phyloP scores from a whole-genome alignment of 306 rosid genomes.

The Medicago arabica region DNA sequence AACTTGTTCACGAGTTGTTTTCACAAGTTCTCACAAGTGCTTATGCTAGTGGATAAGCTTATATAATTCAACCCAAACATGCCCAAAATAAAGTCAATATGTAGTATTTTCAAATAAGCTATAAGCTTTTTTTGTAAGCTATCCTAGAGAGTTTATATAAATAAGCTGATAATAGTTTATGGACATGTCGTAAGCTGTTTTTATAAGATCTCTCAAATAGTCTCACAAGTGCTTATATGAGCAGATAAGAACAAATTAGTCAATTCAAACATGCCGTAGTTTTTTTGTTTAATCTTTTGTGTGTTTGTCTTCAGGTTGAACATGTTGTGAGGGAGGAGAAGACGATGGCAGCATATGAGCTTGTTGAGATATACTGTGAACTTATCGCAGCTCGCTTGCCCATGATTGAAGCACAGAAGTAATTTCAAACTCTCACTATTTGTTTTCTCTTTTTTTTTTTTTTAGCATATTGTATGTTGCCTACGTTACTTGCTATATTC shows the following conservation, averaged over 20 bases:
- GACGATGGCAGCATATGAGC: constrained; percentile 82
- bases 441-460: background rate
- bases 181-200: background rate
- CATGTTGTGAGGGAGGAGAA: constrained; percentile 96
- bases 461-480: constrained; percentile 17
- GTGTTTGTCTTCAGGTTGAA: constrained; percentile 72
- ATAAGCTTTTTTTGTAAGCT: no score
- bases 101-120: no score
- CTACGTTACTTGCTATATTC: constrained; percentile 7
- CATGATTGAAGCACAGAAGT: constrained; percentile 95
- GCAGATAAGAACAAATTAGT: background rate
- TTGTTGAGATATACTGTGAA: constrained; percentile 90
- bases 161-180: no score
- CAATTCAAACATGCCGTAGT: background rate
- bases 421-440: constrained; percentile 40
- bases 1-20: background rate
- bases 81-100: no score
- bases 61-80: no score
- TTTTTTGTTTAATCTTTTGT: constrained; percentile 21
- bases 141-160: no score
- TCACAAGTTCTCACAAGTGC: background rate
- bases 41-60: background rate
- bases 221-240: background rate
- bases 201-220: background rate
- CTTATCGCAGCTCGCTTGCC: constrained; percentile 83